Percentiles rank a stretch among this genome's conserved stretches.
phyloP scores from a whole-genome alignment of 75 land plant species.

The Cupressus sempervirens region DNA sequence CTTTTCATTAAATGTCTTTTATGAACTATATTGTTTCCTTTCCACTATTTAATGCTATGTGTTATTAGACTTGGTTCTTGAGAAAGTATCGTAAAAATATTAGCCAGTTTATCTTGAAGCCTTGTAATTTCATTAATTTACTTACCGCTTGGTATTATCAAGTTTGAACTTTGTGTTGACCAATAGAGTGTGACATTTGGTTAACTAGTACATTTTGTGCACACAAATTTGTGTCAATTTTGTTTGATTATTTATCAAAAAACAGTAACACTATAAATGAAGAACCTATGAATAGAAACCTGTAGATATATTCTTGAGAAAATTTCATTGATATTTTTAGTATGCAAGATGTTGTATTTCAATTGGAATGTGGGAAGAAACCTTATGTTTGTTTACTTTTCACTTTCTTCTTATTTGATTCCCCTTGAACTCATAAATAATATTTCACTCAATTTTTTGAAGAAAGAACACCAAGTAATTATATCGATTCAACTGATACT shows the following conservation, averaged over 20 bases:
- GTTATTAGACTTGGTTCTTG: neutral
- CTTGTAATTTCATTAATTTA: neutral
- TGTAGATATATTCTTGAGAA: neutral
- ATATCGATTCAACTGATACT: neutral
- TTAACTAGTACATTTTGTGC: neutral
- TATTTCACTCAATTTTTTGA: neutral
- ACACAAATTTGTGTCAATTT: neutral
- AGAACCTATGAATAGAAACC: neutral
- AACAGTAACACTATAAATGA: neutral
- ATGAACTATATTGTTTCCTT: neutral
- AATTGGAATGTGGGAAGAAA: neutral
- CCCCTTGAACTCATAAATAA: neutral
- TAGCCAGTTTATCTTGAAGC: neutral
- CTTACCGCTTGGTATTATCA: neutral
- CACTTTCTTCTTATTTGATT: neutral
- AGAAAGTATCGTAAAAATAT: too few species aligned
- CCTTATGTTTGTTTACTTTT: neutral
- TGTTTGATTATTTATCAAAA: neutral
- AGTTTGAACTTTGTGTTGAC: neutral
- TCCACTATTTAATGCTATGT: neutral
- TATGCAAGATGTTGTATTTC: neutral
- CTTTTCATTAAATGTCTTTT: neutral
- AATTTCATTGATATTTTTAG: neutral
- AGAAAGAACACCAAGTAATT: neutral
- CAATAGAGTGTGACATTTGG: neutral